Evolutionary conservation across 495 filamentous ascomycete genomes (phyloP), one percentile per base, ranked within the genome.

Genomic region (Neurospora sp.): DNA sequence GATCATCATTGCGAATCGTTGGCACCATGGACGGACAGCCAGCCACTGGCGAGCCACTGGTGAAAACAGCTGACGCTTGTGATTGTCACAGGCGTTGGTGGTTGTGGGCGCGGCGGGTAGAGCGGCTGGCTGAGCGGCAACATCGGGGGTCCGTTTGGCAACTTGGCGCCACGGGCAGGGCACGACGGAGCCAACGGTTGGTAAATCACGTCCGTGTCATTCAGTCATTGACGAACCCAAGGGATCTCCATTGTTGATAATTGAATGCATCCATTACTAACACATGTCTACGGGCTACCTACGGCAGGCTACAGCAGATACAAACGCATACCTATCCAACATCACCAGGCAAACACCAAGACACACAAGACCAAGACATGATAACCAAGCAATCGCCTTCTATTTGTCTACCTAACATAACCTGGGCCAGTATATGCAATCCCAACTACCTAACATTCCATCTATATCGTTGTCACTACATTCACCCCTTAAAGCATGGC

Each of bases 401-500:
- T 66, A 66, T 66, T 66, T 66, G 27, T 66, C 53, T 66, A 61
- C 12, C 53, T 35, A 35, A 66, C 53, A 66, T 66, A 27, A 37
- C 53, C 27, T 66, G 16, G 53, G 14, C 53, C 22, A 66, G 53
- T 66, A 66, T 66, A 66, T 66, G 53, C 53, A 66, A 66, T 66
- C 48, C 48, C 48, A 31, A 59, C 48, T 22, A 22, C 48, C 44
- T 20, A 4, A 48, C 44, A 61, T 66, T 66, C 53, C 53, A 35
- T 66, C 53, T 66, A 66, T 35, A 35, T 66, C 12, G 22, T 61
- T 9, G 12, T 16, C 27, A 14, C 9, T 20, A 53, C 3, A n/a
- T 7, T 8, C 5, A 35, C 6, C 4, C 8, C 71, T 73, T 78
- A 79, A 40, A 79, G 71, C 27, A 79, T 69, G 71, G 76, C 75